Percentiles rank a stretch among this genome's conserved stretches.
phyloP scores from a whole-genome alignment of 257 asterid species.

The Rehmannia glutinosa region DNA sequence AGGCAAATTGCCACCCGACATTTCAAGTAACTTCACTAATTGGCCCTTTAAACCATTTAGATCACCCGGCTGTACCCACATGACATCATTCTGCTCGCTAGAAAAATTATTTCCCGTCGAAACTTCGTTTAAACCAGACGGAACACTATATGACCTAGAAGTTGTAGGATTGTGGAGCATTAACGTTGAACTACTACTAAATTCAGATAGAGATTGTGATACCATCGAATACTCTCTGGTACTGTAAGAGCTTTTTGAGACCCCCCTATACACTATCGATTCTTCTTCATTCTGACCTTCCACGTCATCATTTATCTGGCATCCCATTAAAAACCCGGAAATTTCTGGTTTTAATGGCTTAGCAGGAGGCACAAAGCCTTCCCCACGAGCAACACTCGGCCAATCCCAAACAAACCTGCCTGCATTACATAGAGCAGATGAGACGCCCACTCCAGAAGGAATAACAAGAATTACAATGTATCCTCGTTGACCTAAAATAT shows the following conservation, averaged over 20 bases:
- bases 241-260: conserved; percentile 31
- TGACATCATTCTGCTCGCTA: conserved; percentile 36
- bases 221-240: conserved; percentile 41
- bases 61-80: conserved; percentile 90
- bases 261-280: conserved; percentile 66
- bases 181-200: conserved; percentile 27
- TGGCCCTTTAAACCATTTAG: conserved; percentile 74
- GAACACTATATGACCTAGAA: conserved; percentile 40
- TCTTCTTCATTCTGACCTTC: conserved; percentile 70
- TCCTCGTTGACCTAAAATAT: conserved; percentile 92
- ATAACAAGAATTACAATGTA: conserved; percentile 78
- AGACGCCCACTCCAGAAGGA: conserved; percentile 64
- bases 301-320: conserved; percentile 24
- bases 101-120: too few species aligned
- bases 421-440: conserved; percentile 83
- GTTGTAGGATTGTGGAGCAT: conserved; percentile 33
- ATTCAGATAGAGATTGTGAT: conserved; percentile 52
- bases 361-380: conserved; percentile 61
- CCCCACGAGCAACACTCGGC: conserved; percentile 86
- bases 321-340: conserved; percentile 34
- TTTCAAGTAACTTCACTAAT: conserved; percentile 67
- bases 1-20: conserved; percentile 65
- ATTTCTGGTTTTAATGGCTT: conserved; percentile 39
- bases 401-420: conserved; percentile 96
- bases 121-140: conserved; percentile 39